Evolutionary conservation across 2,329 filamentous ascomycete genomes (phyloP), one percentile per base, ranked within the genome.

Genomic region (Aureobasidium vineae): DNA sequence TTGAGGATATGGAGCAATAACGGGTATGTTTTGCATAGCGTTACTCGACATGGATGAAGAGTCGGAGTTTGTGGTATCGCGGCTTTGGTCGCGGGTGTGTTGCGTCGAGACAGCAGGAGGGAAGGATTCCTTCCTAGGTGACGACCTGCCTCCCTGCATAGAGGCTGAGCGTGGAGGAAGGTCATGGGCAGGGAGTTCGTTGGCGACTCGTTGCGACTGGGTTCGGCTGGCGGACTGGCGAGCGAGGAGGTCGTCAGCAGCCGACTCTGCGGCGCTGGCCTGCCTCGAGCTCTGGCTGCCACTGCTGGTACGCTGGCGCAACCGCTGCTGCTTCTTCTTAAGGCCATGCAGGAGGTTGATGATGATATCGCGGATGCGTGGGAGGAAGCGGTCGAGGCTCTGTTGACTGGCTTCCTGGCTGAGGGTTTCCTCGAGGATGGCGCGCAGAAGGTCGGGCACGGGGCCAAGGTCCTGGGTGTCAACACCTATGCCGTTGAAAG

Each of bases 331-430:
- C 77, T 99, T 99, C 78, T 94, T 89, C 81, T 99, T 99, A 70
- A 99, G 80, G 2, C 95, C 95, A 76, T 99, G 95, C 10, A 99
- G 85, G 36, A 99, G 83, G 75, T 96, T 97, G 78, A 99, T 98
- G 75, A 99, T 99, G 73, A 99, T 99, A 77, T 99, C 95, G 72
- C 95, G 88, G 77, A 99, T 99, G 67, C 90, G 87, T 0, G 95
- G 95, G 38, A 99, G 82, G 77, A 96, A 99, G 76, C 90, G 90
- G 77, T 99, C 95, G 68, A 99, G 83, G 77, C 93, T 97, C 75
- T 96, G 89, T 59, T 93, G 88, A 72, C 91, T 97, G 5, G 95
- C 95, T 79, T 98, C 93, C 75, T 99, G 95, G 77, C 94, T 98
- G 41, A 99, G 84, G 1, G 95, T 99, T 66, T 96, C 91, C 78